phyloP scores from a whole-genome alignment of 768 basidiomycete species.

The Cystofilobasidium bisporidii region DNA sequence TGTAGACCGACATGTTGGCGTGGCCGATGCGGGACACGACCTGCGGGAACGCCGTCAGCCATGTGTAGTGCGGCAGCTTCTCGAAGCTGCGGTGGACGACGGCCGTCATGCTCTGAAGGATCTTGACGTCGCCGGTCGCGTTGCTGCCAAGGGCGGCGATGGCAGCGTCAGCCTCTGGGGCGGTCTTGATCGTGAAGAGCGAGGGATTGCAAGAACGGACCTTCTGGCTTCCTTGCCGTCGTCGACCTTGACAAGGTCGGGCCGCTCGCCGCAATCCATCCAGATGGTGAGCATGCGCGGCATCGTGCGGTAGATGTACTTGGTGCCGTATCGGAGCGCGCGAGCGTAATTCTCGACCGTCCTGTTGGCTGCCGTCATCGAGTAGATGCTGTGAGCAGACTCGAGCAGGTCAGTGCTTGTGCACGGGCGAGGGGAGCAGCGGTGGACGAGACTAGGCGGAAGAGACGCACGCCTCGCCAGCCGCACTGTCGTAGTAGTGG shows the following conservation, averaged over 20 bases:
- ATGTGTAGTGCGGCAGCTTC: constrained; percentile 70
- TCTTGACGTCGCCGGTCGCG: neutral
- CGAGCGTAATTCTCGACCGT: constrained; percentile 56
- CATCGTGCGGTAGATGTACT: constrained; percentile 91
- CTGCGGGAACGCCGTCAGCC: constrained; percentile 93
- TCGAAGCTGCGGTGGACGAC: constrained; percentile 51
- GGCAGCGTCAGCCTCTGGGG: no score
- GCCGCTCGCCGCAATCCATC: constrained; percentile 78
- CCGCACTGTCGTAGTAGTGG: constrained; percentile 60
- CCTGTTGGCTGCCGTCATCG: constrained; percentile 32
- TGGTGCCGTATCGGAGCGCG: constrained; percentile 72
- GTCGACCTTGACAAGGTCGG: constrained; percentile 32
- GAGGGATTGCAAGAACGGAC: constrained; percentile 6
- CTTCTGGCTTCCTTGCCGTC: constrained; percentile 17
- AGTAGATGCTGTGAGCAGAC: neutral
- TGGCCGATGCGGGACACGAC: constrained; percentile 90
- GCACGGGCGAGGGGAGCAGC: no score
- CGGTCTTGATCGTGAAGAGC: no score
- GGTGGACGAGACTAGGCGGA: neutral
- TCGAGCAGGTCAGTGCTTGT: neutral
- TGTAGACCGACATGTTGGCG: constrained; percentile 52
- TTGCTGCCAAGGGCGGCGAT: no score
- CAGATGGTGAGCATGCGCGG: constrained; percentile 89
- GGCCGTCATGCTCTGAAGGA: constrained; percentile 45
- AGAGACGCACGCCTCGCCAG: constrained; percentile 3